phyloP scores from a whole-genome alignment of 495 filamentous ascomycete genomes.

The Bombardia bombarda region DNA sequence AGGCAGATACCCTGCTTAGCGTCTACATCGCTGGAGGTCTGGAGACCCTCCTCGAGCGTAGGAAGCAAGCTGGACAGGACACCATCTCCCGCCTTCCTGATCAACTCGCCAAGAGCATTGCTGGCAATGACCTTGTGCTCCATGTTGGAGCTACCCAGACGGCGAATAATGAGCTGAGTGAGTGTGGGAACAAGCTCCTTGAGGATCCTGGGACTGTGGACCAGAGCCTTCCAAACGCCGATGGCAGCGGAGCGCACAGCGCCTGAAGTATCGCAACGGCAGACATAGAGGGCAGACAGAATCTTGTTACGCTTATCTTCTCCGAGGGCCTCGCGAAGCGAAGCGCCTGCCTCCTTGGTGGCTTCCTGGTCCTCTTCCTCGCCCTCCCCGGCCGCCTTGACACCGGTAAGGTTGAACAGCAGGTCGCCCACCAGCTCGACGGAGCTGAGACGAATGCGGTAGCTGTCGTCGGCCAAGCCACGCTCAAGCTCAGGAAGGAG shows the following conservation, averaged over 20 bases:
- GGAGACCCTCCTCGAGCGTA: conserved; percentile 86
- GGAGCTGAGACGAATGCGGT: conserved; percentile 94
- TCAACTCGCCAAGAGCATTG: conserved; percentile 91
- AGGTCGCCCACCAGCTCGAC: conserved; percentile 96
- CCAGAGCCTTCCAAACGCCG: conserved; percentile 91
- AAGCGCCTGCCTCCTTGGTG: conserved; percentile 76
- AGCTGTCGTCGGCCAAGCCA: conserved; percentile 88
- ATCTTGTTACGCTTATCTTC: conserved; percentile 95
- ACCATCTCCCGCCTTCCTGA: conserved; percentile 91
- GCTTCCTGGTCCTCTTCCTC: conserved; percentile 63
- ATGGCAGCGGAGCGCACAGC: conserved; percentile 86
- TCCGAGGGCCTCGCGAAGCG: conserved; percentile 84
- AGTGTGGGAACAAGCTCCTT: conserved; percentile 93
- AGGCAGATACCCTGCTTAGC: conserved; percentile 97
- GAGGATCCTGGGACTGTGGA: conserved; percentile 83
- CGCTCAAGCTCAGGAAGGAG: conserved; percentile 91
- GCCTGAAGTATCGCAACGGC: conserved; percentile 92
- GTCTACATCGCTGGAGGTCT: conserved; percentile 82
- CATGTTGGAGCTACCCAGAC: conserved; percentile 91
- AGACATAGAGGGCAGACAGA: conserved; percentile 90
- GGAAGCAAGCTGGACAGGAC: conserved; percentile 83
- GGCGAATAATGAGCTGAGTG: conserved; percentile 87
- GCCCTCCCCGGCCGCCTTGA: conserved; percentile 74
- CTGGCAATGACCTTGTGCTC: conserved; percentile 98
- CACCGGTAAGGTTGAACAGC: conserved; percentile 95